Evolutionary conservation across 306 rosid genomes (phyloP).

Genomic region (Carpinus viminea): DNA sequence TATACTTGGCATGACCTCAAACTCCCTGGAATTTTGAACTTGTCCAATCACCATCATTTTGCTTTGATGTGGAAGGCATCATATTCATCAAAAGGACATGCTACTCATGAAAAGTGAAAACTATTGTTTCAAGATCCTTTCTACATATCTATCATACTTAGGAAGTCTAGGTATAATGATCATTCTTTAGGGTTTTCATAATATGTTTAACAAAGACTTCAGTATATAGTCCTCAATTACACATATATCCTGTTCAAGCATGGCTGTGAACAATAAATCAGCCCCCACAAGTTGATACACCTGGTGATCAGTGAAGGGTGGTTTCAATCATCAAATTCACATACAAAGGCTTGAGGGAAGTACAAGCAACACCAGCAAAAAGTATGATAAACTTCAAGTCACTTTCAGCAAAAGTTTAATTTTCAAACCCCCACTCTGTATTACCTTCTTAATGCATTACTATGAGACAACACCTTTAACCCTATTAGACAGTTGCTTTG

Average conservation of each 20-base stretch:
- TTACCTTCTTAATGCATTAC: not conserved
- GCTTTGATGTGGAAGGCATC: not conserved
- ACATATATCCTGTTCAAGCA: not conserved
- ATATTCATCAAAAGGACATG: not conserved
- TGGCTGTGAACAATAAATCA: not conserved
- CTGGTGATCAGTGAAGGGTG: not conserved
- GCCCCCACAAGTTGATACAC: not conserved
- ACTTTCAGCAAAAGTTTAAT: not conserved
- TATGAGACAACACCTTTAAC: not conserved
- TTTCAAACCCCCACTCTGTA: not conserved
- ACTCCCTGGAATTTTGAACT: not conserved
- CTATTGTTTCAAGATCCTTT: not conserved
- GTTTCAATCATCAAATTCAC: not conserved
- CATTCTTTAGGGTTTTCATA: not conserved
- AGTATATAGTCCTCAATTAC: not conserved
- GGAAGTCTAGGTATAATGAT: too few relatives aligned
- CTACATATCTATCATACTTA: not conserved
- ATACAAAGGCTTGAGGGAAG: not conserved
- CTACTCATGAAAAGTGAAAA: not conserved
- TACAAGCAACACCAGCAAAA: not conserved
- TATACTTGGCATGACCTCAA: not conserved
- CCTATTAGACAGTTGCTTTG: too few relatives aligned
- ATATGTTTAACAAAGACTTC: not conserved
- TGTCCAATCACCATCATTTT: not conserved
- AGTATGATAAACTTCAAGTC: not conserved